Conservation (phyloP, 306 rosid genomes). For the Urtica urens region DNA sequence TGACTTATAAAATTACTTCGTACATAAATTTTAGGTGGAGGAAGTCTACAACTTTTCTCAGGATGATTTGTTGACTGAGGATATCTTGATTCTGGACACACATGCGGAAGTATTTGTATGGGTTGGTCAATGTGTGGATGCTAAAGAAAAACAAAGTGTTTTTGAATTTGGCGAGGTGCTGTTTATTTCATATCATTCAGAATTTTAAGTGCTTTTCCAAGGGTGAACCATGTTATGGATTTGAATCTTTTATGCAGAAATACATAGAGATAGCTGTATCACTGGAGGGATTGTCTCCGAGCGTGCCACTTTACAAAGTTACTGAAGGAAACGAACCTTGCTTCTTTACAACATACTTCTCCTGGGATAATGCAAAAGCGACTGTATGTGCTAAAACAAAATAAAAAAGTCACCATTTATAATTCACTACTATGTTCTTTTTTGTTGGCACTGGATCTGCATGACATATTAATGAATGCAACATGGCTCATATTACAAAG, state of each 20-base stretch:
- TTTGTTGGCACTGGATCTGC: too few species aligned
- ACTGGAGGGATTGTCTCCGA: slow-evolving; percentile 71
- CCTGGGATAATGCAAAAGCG: slow-evolving; percentile 85
- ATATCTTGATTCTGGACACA: slow-evolving; percentile 81
- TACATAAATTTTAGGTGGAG: slow-evolving; percentile 48
- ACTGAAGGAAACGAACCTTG: slow-evolving; percentile 96
- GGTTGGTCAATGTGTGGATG: slow-evolving; percentile 86
- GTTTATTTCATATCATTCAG: slow-evolving; percentile 8
- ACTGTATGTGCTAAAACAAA: slow-evolving; percentile 38
- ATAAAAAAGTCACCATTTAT: slow-evolving; percentile 10
- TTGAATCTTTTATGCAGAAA: slow-evolving; percentile 45
- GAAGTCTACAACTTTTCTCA: slow-evolving; percentile 85
- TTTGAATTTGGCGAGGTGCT: slow-evolving; percentile 76
- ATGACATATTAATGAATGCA: too few species aligned
- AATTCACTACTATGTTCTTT: background rate
- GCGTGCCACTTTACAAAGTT: slow-evolving; percentile 76
- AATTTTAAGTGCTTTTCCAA: slow-evolving; percentile 6
- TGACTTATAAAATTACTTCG: slow-evolving; percentile 21
- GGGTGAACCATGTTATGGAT: slow-evolving; percentile 1
- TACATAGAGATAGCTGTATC: slow-evolving; percentile 79
- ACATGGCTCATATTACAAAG: too few species aligned
- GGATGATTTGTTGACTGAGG: slow-evolving; percentile 92
- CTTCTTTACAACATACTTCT: slow-evolving; percentile 87
- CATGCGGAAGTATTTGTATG: slow-evolving; percentile 97
- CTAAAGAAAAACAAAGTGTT: slow-evolving; percentile 80